phyloP scores from a whole-genome alignment of 345 rosid species.

The Lepidium sativum region DNA sequence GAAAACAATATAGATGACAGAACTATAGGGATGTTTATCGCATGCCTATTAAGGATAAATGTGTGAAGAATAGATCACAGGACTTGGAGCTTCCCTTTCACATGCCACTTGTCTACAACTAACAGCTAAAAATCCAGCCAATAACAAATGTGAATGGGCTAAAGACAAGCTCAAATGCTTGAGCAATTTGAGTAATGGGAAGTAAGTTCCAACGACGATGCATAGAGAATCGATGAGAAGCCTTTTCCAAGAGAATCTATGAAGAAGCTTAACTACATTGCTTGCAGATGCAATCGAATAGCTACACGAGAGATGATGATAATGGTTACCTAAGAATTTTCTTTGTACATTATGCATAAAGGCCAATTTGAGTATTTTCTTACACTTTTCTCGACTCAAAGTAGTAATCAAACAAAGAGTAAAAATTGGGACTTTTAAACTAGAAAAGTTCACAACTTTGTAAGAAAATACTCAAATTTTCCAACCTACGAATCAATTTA shows the following conservation, averaged over 20 bases:
- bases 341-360: slow-evolving; percentile 26
- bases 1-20: slow-evolving; percentile 40
- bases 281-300: slow-evolving; percentile 37
- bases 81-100: slow-evolving; percentile 34
- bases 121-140: slow-evolving; percentile 56
- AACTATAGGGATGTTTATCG: slow-evolving; percentile 50
- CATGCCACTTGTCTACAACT: slow-evolving; percentile 49
- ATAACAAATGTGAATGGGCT: slow-evolving; percentile 49
- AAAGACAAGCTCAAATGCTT: slow-evolving; percentile 70
- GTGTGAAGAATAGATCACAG: slow-evolving; percentile 37
- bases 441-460: not conserved
- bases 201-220: slow-evolving; percentile 25
- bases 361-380: too few species aligned
- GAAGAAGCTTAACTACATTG: slow-evolving; percentile 36
- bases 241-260: slow-evolving; percentile 58
- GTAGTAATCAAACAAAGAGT: not conserved
- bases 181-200: slow-evolving; percentile 48
- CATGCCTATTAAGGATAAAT: slow-evolving; percentile 45
- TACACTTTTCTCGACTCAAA: too few species aligned
- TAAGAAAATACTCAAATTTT: not conserved
- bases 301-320: slow-evolving; percentile 10
- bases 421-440: not conserved
- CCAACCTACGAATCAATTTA: not conserved
- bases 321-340: slow-evolving; percentile 8
- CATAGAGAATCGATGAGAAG: slow-evolving; percentile 34